Conservation (phyloP, 2,329 filamentous ascomycete species). For the Domatiomyces globalis region DNA sequence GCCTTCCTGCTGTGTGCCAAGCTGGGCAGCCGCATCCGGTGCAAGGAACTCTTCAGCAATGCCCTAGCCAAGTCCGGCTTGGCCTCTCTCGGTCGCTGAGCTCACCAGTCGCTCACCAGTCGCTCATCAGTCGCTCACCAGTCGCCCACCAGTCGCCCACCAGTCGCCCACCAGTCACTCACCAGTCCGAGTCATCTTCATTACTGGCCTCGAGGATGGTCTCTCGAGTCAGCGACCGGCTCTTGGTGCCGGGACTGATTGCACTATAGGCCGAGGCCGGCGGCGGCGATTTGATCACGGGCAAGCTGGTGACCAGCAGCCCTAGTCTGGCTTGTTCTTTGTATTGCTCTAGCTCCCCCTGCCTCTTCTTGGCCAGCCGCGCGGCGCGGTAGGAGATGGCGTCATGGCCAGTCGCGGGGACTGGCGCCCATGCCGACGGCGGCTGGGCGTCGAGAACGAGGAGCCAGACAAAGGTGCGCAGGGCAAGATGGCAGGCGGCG, state of each 20-base stretch:
- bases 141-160: slow-evolving; percentile 1
- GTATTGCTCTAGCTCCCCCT: slow-evolving; percentile 11
- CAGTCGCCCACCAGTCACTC: not conserved
- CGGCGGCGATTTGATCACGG: slow-evolving; percentile 1
- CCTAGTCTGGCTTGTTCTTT: slow-evolving; percentile 7
- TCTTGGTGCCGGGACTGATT: slow-evolving; percentile 6
- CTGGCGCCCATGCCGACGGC: not conserved
- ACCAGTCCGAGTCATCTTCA: slow-evolving; percentile 15
- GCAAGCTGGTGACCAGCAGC: not conserved
- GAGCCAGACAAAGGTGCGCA: slow-evolving; percentile 39
- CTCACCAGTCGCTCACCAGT: not conserved
- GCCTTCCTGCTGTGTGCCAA: slow-evolving; percentile 85
- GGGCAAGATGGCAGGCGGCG: slow-evolving; percentile 43
- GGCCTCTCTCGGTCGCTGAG: slow-evolving; percentile 4
- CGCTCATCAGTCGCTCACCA: slow-evolving; percentile 1
- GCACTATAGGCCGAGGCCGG: slow-evolving; percentile 2
- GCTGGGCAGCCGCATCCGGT: slow-evolving; percentile 68
- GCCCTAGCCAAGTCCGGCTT: slow-evolving; percentile 22
- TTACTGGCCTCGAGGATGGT: slow-evolving; percentile 17
- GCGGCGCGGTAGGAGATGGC: slow-evolving; percentile 18
- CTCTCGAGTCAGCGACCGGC: slow-evolving; percentile 11
- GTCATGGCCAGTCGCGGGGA: slow-evolving; percentile 14
- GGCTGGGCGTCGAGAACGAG: slow-evolving; percentile 19
- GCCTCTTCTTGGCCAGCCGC: slow-evolving; percentile 17
- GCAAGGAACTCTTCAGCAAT: slow-evolving; percentile 62